A percentile compares a stretch with the other conserved stretches of the same genome.
Evolutionary conservation across 2,329 filamentous ascomycete species (phyloP).

Genomic region (Pestalotiopsis sp.): DNA sequence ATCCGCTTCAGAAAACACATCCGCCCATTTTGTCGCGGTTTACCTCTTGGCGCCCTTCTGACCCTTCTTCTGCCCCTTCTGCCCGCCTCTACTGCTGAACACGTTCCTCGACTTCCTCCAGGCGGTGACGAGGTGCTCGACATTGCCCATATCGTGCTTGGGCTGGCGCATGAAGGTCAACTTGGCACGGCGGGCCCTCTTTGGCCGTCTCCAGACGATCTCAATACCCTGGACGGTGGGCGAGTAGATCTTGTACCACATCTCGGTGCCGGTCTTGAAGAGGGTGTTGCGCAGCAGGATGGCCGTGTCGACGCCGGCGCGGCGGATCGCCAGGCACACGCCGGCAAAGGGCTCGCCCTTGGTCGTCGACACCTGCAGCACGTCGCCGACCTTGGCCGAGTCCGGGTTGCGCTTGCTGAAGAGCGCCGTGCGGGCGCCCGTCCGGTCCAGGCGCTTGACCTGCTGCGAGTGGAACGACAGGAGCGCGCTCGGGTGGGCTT

Average conservation of each 20-base stretch:
- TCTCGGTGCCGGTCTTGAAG: conserved; percentile 87
- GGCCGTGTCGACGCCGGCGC: conserved; percentile 85
- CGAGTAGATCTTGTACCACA: conserved; percentile 96
- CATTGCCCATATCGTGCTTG: conserved; percentile 84
- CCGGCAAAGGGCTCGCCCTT: conserved; percentile 86
- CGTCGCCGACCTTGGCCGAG: conserved; percentile 82
- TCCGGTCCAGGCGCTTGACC: conserved; percentile 78
- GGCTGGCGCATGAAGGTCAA: conserved; percentile 90
- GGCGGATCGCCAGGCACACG: conserved; percentile 83
- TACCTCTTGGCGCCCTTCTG: conserved; percentile 4
- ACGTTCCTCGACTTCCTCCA: conserved; percentile 50
- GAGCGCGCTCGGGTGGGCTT: conserved; percentile 69
- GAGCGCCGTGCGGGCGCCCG: conserved; percentile 77
- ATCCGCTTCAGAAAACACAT: not conserved
- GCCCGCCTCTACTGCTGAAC: conserved; percentile 30
- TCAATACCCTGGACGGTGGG: conserved; percentile 90
- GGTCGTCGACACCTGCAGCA: conserved; percentile 85
- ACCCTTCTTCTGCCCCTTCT: conserved; percentile 1
- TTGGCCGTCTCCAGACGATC: conserved; percentile 83
- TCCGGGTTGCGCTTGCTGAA: conserved; percentile 81
- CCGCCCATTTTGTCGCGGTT: not conserved
- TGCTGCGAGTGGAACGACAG: conserved; percentile 68
- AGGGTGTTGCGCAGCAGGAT: conserved; percentile 86
- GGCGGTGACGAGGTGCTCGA: conserved; percentile 76
- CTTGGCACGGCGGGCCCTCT: conserved; percentile 83